Evolutionary conservation across 148 eudicot species (phyloP).

Genomic region (Cornus controversa): DNA sequence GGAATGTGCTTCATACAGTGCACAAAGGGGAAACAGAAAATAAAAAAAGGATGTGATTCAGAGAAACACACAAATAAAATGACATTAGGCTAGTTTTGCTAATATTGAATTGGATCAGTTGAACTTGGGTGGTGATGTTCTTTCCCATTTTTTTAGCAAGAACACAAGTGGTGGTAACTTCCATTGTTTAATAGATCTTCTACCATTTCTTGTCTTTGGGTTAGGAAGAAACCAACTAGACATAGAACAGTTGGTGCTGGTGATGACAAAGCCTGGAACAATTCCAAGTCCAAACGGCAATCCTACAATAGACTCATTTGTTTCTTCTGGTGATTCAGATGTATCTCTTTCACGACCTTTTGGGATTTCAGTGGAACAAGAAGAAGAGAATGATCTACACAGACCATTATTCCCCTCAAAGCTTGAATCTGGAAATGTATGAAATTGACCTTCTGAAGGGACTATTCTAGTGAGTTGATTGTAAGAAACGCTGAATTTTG

Average conservation of each 20-base stretch:
- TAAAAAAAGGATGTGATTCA: no score
- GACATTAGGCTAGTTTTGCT: no score
- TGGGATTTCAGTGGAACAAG: background rate
- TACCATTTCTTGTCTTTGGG: background rate
- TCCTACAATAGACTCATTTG: background rate
- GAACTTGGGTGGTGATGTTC: no score
- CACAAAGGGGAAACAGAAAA: no score
- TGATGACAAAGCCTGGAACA: background rate
- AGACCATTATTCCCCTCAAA: constrained; percentile 24
- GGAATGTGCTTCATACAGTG: no score
- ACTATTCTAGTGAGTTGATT: constrained; percentile 25
- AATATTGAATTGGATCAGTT: no score
- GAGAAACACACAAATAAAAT: no score
- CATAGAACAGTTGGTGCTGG: background rate
- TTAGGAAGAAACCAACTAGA: background rate
- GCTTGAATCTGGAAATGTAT: constrained; percentile 27
- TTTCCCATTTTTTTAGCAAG: background rate
- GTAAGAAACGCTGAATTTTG: constrained; percentile 25
- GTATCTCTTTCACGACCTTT: background rate
- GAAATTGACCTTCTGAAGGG: constrained; percentile 22
- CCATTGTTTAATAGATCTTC: background rate
- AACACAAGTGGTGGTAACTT: background rate
- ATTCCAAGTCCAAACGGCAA: background rate
- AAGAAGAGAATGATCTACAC: background rate
- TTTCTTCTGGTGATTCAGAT: background rate